These are phyloP conservation scores for Penicillium manginii DNA, from an alignment of 495 filamentous ascomycete genomes.

Conservation along the genomic window DNA sequence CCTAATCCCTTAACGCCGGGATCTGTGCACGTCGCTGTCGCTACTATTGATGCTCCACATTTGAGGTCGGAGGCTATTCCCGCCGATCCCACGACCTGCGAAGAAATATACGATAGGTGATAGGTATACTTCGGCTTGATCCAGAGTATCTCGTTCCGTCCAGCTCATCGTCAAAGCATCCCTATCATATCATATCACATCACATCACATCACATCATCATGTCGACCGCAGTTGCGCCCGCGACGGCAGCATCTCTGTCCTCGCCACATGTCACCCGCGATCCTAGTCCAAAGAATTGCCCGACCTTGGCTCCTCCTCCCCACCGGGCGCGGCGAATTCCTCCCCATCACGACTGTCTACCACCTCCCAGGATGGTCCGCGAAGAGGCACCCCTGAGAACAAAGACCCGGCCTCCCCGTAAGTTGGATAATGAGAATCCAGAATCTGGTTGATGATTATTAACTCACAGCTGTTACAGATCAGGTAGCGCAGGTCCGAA, in stretches of 20 bases:
- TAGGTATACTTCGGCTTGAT: too few species aligned
- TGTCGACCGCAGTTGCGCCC: slow-evolving; percentile 59
- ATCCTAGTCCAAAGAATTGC: slow-evolving; percentile 53
- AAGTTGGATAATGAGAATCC: slow-evolving; percentile 34
- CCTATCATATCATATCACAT: not conserved
- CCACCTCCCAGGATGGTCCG: slow-evolving; percentile 43
- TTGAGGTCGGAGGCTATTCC: slow-evolving; percentile 11
- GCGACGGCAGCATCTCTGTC: slow-evolving; percentile 49
- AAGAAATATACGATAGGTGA: too few species aligned
- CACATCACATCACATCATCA: slow-evolving; percentile 20
- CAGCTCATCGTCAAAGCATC: not conserved
- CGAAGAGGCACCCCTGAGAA: slow-evolving; percentile 51
- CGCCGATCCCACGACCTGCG: slow-evolving; percentile 5
- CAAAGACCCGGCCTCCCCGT: slow-evolving; percentile 59
- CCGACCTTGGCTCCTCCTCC: slow-evolving; percentile 46
- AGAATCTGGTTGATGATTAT: too few species aligned
- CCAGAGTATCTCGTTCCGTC: too few species aligned
- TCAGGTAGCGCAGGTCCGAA: slow-evolving; percentile 62
- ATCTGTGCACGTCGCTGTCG: not conserved
- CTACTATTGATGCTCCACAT: slow-evolving; percentile 18
- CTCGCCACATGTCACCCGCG: slow-evolving; percentile 50
- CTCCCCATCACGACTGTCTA: slow-evolving; percentile 42
- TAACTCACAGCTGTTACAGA: slow-evolving; percentile 17
- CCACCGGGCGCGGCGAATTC: slow-evolving; percentile 26
- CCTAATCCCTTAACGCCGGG: not conserved